Percentiles rank a stretch among this genome's conserved stretches.
These are phyloP conservation scores for Fusarium siculi DNA, from an alignment of 2,329 filamentous ascomycete genomes.

Conservation along the genomic window DNA sequence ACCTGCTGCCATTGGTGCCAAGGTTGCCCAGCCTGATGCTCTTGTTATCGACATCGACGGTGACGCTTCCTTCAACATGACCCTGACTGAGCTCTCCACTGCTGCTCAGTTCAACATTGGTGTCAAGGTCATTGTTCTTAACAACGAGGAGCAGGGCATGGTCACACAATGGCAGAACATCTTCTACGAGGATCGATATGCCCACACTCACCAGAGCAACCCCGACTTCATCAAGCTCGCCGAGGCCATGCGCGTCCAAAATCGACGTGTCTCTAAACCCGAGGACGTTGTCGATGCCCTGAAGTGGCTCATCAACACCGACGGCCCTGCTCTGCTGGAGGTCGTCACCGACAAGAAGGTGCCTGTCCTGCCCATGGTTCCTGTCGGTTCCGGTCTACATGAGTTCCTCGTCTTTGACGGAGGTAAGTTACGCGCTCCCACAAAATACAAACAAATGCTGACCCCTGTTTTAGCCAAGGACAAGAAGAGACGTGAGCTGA, in stretches of 20 bases:
- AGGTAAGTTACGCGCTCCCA: conserved; percentile 41
- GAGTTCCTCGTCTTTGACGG: conserved; percentile 75
- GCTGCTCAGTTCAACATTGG: conserved; percentile 96
- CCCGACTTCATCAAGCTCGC: conserved; percentile 95
- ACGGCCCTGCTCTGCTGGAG: conserved; percentile 93
- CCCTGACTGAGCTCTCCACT: conserved; percentile 91
- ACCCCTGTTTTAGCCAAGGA: conserved; percentile 68
- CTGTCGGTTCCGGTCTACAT: conserved; percentile 84
- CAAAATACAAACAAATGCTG: conserved; percentile 42
- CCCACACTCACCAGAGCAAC: conserved; percentile 93
- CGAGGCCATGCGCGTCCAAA: conserved; percentile 89
- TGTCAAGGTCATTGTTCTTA: conserved; percentile 92
- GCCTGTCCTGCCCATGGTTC: conserved; percentile 98
- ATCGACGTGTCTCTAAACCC: conserved; percentile 76
- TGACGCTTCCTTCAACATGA: conserved; percentile 99
- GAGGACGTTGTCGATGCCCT: conserved; percentile 81
- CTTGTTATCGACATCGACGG: conserved; percentile 97
- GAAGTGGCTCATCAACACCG: conserved; percentile 87
- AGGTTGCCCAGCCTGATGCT: conserved; percentile 80
- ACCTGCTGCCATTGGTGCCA: conserved; percentile 93
- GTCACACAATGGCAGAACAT: conserved; percentile 98
- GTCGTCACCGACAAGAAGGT: conserved; percentile 92
- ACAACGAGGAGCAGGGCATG: conserved; percentile 99
- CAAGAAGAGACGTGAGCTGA: conserved; percentile 72
- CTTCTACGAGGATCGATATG: conserved; percentile 93